Percentiles rank a stretch among this genome's conserved stretches.
Conservation (phyloP, 495 filamentous ascomycete species). For the Penicillium angulare region DNA sequence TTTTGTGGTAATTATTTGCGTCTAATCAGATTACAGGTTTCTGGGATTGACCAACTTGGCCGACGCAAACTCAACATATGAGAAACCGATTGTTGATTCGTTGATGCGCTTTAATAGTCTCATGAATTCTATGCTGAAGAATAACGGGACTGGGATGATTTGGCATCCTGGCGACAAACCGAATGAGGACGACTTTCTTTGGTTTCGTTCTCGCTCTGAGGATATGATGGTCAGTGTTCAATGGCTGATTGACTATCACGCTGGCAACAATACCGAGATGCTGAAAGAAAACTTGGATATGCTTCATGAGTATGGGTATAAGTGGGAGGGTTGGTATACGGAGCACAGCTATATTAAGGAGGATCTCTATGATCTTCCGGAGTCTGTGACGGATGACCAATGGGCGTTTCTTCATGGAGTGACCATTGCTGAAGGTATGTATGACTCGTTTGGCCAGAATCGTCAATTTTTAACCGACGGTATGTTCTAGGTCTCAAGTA, state of each 20-base stretch:
- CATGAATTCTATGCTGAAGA: constrained; percentile 48
- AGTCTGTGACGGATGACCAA: constrained; percentile 19
- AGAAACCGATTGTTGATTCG: constrained; percentile 25
- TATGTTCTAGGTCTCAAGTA: constrained; percentile 32
- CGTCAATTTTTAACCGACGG: background rate
- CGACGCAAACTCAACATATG: constrained; percentile 30
- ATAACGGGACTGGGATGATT: constrained; percentile 50
- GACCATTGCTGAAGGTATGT: constrained; percentile 46
- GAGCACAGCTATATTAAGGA: constrained; percentile 35
- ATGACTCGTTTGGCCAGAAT: background rate
- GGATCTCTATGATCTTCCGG: constrained; percentile 38
- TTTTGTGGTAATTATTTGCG: background rate
- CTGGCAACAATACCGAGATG: constrained; percentile 26
- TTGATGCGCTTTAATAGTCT: constrained; percentile 34
- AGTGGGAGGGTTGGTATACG: constrained; percentile 46
- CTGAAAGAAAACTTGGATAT: constrained; percentile 47
- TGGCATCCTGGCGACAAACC: constrained; percentile 33
- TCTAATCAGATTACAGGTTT: constrained; percentile 24
- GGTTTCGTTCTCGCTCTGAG: constrained; percentile 47
- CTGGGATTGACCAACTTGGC: constrained; percentile 51
- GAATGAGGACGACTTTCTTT: constrained; percentile 34
- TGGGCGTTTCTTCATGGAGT: constrained; percentile 48
- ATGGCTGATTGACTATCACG: constrained; percentile 54
- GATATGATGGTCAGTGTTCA: constrained; percentile 53
- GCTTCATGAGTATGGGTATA: constrained; percentile 35